Percentiles rank a stretch among this genome's conserved stretches.
phyloP scores from a whole-genome alignment of 1,284 basidiomycete species.

The Heterobasidion annosum region DNA sequence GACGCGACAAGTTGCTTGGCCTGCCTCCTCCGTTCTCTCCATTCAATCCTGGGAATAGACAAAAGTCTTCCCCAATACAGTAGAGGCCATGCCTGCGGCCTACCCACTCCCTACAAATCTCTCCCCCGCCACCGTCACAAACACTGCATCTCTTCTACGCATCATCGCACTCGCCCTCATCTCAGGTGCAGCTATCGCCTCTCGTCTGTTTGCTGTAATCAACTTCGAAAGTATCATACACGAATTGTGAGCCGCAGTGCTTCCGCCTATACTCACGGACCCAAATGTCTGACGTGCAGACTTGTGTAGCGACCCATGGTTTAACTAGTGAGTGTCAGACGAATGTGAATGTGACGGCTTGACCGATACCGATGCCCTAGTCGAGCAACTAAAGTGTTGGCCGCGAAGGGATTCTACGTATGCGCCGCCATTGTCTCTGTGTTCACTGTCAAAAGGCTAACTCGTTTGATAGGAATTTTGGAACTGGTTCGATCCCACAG shows the following conservation, averaged over 20 bases:
- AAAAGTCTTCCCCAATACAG: background rate
- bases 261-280: background rate
- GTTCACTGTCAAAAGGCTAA: background rate
- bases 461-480: constrained; percentile 74
- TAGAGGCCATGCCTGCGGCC: constrained; percentile 30
- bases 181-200: constrained; percentile 89
- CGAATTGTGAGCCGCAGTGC: constrained; percentile 72
- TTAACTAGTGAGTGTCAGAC: constrained; percentile 72
- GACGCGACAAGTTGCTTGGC: background rate
- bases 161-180: constrained; percentile 84
- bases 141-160: constrained; percentile 78
- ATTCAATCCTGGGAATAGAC: background rate
- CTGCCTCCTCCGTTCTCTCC: background rate
- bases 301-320: constrained; percentile 83
- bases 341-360: background rate
- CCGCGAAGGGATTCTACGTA: constrained; percentile 92
- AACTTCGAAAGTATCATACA: constrained; percentile 99
- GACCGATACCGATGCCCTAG: constrained; percentile 27
- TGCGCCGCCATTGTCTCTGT: constrained; percentile 19
- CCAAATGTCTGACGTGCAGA: background rate
- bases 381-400: constrained; percentile 84
- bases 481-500: constrained; percentile 99
- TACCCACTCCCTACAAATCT: constrained; percentile 62
- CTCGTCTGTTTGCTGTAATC: constrained; percentile 94
- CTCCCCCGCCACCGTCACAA: constrained; percentile 66